Base-by-base conservation (phyloP, 441 rosid species). In the Pelargonium cotyledonis region DNA sequence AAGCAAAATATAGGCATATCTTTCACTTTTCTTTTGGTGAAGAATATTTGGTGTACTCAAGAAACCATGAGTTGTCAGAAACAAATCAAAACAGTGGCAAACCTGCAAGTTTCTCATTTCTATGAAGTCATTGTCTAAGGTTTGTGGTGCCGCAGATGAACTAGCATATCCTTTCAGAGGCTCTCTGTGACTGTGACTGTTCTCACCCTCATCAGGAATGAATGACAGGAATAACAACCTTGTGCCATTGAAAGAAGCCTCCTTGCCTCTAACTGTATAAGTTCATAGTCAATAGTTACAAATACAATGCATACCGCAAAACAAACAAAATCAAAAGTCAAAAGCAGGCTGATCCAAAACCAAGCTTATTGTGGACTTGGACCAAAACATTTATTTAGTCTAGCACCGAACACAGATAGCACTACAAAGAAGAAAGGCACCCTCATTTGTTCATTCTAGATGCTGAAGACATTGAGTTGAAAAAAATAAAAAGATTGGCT, bases 201-300 rank as follows among this genome's bases (percentile, higher is more conserved):
- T 11, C 43, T 74, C 78, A 61, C 21, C 79, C 70, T 80, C 88
- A 66, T 86, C 93, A 64, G 72, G 66, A 41, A 78, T 38, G 62
- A 75, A 75, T 63, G 86, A 81, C 57, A 82, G 68, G 76, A 78
- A 86, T 14, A 83, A 80, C 68, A 77, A 68, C 70, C 85, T 83
- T 61, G 80, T 70, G 0, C 82, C 65, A 53, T 77, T 80, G 43
- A 74, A 60, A 71, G 78, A 75, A 77, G 64, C 77, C 66, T 81
- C 80, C 78, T 75, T 80, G 60, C 90, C 80, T 72, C 83, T 76
- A 71, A 76, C 96, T 91, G 78, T 23, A 70, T 21, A 18, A 57
- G 38, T 41, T 57, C 9, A 72, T 49, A 65, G 66, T 46, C 18
- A 75, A 53, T 65, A 43, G 16, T 8, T 44, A 41, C 44, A 41